Evolutionary conservation across 345 rosid genomes (phyloP).

Genomic region (Lepidium africanum): DNA sequence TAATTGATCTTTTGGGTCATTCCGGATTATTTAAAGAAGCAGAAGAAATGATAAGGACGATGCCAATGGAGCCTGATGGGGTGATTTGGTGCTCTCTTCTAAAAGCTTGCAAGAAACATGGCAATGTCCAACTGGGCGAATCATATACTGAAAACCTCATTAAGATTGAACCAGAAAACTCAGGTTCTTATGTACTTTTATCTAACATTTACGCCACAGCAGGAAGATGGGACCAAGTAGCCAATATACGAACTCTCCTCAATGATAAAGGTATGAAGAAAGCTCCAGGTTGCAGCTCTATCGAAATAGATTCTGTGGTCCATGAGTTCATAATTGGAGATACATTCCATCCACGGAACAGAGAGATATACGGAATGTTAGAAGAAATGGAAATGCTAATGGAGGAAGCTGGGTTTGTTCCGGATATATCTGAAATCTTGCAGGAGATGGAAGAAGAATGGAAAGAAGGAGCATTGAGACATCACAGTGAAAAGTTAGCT

Average conservation of each 20-base stretch:
- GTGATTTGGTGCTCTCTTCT: conserved; percentile 77
- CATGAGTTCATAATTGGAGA: conserved; percentile 78
- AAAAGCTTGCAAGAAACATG: conserved; percentile 56
- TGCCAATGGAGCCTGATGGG: conserved; percentile 60
- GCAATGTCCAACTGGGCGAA: conserved; percentile 49
- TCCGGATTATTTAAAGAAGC: conserved; percentile 62
- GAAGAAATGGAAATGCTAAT: conserved; percentile 49
- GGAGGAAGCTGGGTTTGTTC: conserved; percentile 51
- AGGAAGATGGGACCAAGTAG: conserved; percentile 68
- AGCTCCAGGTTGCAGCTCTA: conserved; percentile 72
- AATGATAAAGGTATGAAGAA: conserved; percentile 59
- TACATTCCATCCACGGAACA: conserved; percentile 49
- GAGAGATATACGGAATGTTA: conserved; percentile 57
- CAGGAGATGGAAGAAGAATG: conserved; percentile 69
- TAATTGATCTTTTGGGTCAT: conserved; percentile 68
- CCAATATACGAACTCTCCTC: conserved; percentile 44
- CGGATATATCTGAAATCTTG: conserved; percentile 63
- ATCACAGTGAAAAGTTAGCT: conserved; percentile 73
- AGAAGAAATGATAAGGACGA: conserved; percentile 36
- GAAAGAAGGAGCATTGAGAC: conserved; percentile 64
- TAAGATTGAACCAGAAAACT: conserved; percentile 46
- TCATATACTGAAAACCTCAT: conserved; percentile 41
- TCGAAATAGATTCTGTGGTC: conserved; percentile 56
- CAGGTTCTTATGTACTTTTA: conserved; percentile 58
- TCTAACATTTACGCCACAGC: conserved; percentile 77